Evolutionary conservation across 148 eudicot species (phyloP).

Genomic region (Vaccinium myrtillus): DNA sequence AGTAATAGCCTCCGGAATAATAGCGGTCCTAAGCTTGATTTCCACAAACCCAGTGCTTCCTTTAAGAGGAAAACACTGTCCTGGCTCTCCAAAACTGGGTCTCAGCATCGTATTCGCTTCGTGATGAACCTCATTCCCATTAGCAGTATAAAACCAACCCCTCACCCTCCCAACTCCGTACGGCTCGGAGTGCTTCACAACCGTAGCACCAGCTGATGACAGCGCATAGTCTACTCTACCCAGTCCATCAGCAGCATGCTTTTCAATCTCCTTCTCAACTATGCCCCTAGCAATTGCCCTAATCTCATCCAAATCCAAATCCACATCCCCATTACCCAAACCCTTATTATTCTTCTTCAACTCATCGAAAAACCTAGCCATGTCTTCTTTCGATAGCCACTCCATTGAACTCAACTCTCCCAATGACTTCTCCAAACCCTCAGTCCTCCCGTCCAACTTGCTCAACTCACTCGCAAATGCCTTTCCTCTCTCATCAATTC

Average conservation of each 20-base stretch:
- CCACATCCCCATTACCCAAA: slow-evolving; percentile 27
- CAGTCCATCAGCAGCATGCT: slow-evolving; percentile 86
- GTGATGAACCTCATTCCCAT: slow-evolving; percentile 30
- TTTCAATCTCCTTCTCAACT: slow-evolving; percentile 75
- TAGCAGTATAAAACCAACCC: slow-evolving; percentile 28
- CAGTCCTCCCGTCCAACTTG: slow-evolving; percentile 32
- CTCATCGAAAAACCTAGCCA: slow-evolving; percentile 50
- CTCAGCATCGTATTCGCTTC: slow-evolving; percentile 63
- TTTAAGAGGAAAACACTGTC: slow-evolving; percentile 79
- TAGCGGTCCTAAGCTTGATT: slow-evolving; percentile 65
- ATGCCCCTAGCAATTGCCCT: slow-evolving; percentile 62
- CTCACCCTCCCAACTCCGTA: slow-evolving; percentile 23
- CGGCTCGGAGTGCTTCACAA: slow-evolving; percentile 65
- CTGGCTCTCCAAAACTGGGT: slow-evolving; percentile 94
- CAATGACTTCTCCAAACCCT: slow-evolving; percentile 40
- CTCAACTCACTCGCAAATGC: slow-evolving; percentile 40
- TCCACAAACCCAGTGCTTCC: slow-evolving; percentile 77
- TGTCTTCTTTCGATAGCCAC: slow-evolving; percentile 52
- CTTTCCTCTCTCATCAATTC: slow-evolving; percentile 39
- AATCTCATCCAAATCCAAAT: slow-evolving; percentile 58
- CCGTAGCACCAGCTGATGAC: slow-evolving; percentile 58
- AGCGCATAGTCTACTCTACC: slow-evolving; percentile 82
- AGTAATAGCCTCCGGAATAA: slow-evolving; percentile 79
- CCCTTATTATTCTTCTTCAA: slow-evolving; percentile 36
- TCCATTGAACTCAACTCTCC: slow-evolving; percentile 33